Evolutionary conservation across 495 filamentous ascomycete species (phyloP), one percentile per base, ranked within the genome.

Genomic region (Neurospora sp.): DNA sequence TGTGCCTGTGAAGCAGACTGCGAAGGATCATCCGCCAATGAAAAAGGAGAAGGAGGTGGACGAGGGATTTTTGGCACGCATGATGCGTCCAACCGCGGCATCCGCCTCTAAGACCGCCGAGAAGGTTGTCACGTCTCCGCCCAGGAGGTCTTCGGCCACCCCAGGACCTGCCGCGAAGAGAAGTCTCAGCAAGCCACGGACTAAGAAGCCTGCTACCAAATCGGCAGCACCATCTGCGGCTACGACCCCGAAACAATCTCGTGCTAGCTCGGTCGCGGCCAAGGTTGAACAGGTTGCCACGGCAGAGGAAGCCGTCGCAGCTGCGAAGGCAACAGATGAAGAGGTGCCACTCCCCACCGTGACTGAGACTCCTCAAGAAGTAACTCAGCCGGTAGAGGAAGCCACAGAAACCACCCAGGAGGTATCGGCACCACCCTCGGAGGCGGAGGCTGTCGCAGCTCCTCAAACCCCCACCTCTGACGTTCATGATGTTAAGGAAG

Each of bases 41-140:
- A 84, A 82, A 73, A 83, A 78, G 68, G 83, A 85, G 44, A 79
- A 77, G 70, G 78, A 88, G 2, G 85, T 90, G 3, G 90, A 92
- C 76, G 91, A 94, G 71, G 82, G 90, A 4, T 98, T 98, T 82
- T 85, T 98, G 18, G 93, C 92, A 9, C 86, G 94, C 72, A 97
- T 98, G 94, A 97, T 93, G 93, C 89, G 93, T 12, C 94, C 94
- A 5, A 98, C 94, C 10, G 88, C 91, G 31, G 88, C 89, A 72
- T 94, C 91, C 39, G 88, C 92, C 7, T 91, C 86, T 78, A 97
- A 95, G 81, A 87, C 89, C 0, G 86, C 91, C 20, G 93, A 94
- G 3, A 94, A 93, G 80, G 77, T 85, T 1, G 77, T 79, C n/a
- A 73, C 76, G 2, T 82, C 81, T 0, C 84, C 85, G 7, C 83